Percentiles rank a stretch among this genome's conserved stretches.
phyloP scores from a whole-genome alignment of 441 rosid genomes.

The Rhodomyrtus psidioides region DNA sequence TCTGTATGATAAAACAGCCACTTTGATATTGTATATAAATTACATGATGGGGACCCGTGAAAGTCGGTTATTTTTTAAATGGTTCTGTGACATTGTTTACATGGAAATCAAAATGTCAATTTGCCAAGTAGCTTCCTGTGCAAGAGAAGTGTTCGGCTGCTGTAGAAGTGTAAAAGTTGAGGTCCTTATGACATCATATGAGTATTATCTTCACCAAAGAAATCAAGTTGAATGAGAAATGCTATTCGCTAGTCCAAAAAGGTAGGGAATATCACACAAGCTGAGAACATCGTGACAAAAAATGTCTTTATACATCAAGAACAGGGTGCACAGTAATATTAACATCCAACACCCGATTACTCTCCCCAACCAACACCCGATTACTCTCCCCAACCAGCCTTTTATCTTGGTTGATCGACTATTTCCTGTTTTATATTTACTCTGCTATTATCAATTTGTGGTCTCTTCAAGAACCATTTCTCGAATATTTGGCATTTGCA shows the following conservation, averaged over 20 bases:
- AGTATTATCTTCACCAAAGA: background rate
- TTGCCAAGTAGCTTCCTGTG: background rate
- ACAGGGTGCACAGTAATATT: background rate
- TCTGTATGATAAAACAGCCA: background rate
- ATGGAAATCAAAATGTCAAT: background rate
- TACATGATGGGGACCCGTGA: background rate
- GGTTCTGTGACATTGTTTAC: background rate
- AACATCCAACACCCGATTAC: background rate
- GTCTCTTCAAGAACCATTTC: background rate
- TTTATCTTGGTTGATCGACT: background rate
- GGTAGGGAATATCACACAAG: background rate
- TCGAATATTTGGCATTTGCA: background rate
- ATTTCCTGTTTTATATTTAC: background rate
- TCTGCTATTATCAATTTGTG: background rate
- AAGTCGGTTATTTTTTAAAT: fast-evolving
- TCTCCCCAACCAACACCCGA: background rate
- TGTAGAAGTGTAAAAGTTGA: background rate
- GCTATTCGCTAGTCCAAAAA: background rate
- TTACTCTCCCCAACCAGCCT: background rate
- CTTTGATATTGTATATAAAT: background rate
- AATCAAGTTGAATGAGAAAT: background rate
- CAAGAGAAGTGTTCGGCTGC: background rate
- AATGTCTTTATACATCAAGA: background rate
- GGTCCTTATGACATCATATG: background rate
- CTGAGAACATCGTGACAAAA: background rate